Evolutionary conservation across 2,329 filamentous ascomycete species (phyloP), one percentile per base, ranked within the genome.

Genomic region (Plectosphaerella plurivora): DNA sequence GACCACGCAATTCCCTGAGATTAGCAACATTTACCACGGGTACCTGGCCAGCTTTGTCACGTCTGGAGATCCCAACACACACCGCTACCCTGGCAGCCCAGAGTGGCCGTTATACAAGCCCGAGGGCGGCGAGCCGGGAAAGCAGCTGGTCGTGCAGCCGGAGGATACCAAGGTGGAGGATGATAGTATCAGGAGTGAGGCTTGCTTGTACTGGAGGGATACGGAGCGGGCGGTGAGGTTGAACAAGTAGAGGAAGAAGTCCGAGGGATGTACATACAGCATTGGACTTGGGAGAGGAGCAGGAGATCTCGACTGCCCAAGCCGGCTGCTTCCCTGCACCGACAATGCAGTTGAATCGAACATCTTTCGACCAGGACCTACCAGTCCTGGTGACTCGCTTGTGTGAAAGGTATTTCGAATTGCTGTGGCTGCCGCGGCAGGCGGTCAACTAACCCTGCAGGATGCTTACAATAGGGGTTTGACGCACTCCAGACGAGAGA

Each of bases 31-130:
- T 0, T 71, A 70, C 35, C 70, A 73, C 36, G 66, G 58, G 0
- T 56, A 73, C 41, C 54, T 71, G 44, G 59, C 69, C 1, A 72
- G 68, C 36, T 72, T 73, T 47, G 68, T 71, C 3, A 55, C 62
- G 0, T 59, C 61, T 0, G 69, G 70, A 1, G 58, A 72, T 51
- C 70, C 70, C 0, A 72, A 72, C 16, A 53, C 51, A 0, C 69
- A 63, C 7, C 49, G 59, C 4, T 52, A 47, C 36, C 16, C 48
- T 3, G 58, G 58, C 1, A 56, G 51, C 36, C 59, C 55, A 10
- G 53, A 55, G 52, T 62, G 59, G 60, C 66, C 63, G 4, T 53
- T 20, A 28, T 67, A 68, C 42, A 51, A 54, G 24, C 58, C 59
- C 1, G 35, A 57, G 12, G 59, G 61, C 2, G 61, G 62, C 15